Conservation (phyloP, 2,329 filamentous ascomycete species). For the Ophiocordyceps camponoti-floridani region DNA sequence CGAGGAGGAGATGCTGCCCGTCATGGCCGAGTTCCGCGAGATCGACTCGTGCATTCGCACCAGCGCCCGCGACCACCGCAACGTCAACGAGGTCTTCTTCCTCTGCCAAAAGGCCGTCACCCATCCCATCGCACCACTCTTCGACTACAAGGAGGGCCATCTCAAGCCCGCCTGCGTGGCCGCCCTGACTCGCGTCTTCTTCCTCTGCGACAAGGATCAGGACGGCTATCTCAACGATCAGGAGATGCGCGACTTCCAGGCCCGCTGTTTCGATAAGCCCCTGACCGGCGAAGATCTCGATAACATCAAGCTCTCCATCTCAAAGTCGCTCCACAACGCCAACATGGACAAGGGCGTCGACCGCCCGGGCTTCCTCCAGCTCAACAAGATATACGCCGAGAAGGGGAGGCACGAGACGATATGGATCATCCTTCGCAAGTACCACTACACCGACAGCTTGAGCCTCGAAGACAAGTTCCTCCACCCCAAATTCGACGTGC, state of each 20-base stretch:
- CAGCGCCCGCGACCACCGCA: constrained; percentile 78
- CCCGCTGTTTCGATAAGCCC: constrained; percentile 79
- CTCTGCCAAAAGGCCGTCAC: constrained; percentile 97
- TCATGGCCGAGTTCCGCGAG: constrained; percentile 97
- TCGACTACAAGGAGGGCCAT: constrained; percentile 81
- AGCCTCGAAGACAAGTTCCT: constrained; percentile 83
- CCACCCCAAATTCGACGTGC: constrained; percentile 85
- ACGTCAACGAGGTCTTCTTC: constrained; percentile 94
- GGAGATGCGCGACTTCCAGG: constrained; percentile 83
- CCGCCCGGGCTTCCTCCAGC: constrained; percentile 63
- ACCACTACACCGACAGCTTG: constrained; percentile 90
- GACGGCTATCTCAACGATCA: constrained; percentile 81
- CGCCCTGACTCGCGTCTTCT: constrained; percentile 81
- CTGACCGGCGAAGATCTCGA: constrained; percentile 64
- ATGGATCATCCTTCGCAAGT: constrained; percentile 90
- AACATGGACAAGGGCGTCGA: constrained; percentile 58
- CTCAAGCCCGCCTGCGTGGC: constrained; percentile 80
- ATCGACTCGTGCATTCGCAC: constrained; percentile 96
- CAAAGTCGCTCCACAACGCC: constrained; percentile 45
- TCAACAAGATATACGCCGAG: constrained; percentile 93
- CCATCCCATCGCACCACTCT: constrained; percentile 88
- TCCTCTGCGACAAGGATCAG: constrained; percentile 89
- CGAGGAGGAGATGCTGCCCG: constrained; percentile 92
- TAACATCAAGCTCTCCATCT: constrained; percentile 80
- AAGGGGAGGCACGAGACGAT: constrained; percentile 97